Base-by-base conservation (phyloP, 768 basidiomycete genomes). In the Multifurca ochricompacta region DNA sequence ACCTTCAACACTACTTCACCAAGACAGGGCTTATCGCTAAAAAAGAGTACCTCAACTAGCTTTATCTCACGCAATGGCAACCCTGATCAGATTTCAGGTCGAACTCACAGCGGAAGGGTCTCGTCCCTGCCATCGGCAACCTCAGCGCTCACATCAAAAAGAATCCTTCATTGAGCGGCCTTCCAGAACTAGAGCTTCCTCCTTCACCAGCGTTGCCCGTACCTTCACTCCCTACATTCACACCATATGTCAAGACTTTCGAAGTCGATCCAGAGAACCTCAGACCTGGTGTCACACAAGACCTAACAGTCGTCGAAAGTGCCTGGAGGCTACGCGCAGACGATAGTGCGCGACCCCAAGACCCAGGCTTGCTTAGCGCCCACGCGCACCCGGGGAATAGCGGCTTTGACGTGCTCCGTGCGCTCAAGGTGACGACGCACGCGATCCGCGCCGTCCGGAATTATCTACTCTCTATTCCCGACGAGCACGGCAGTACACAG, bases 1-100 rank as follows among this genome's bases (percentile, higher is more conserved):
- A 96, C 67, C 78, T 97, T 37, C 94, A 97, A 69, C 85, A 93
- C 64, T 94, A 93, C 66, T 97, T 94, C 64, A 90, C 88, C 7
- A 92, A 92, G 77, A 82, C 87, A 0, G 90, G 90, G 2, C 77
- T 92, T 51, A 77, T 76, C 23, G 75, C 85, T 31, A 81, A 83
- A 72, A 77, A 77, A 69, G 79, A 80, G 91, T 86, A 70, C 71
- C 85, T 74, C 31, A 34, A 27, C 28, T 3, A 35, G 31, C 14
- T 27, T 45, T 6, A 30, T 34, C 39, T 27, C 31, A 18, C n/a
- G 18, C 40, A 35, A 21, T 47, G 9, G 43, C 39, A 36, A 41
- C 18, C 46, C 51, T 59, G 25, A 37, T 51, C 40, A 42, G 48
- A 37, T 68, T 71, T 40, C 61, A 71, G 40, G 75, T 76, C 58